These are phyloP conservation scores for Meredithiella fracta DNA, from an alignment of 2,329 filamentous ascomycete species.

Conservation along the genomic window DNA sequence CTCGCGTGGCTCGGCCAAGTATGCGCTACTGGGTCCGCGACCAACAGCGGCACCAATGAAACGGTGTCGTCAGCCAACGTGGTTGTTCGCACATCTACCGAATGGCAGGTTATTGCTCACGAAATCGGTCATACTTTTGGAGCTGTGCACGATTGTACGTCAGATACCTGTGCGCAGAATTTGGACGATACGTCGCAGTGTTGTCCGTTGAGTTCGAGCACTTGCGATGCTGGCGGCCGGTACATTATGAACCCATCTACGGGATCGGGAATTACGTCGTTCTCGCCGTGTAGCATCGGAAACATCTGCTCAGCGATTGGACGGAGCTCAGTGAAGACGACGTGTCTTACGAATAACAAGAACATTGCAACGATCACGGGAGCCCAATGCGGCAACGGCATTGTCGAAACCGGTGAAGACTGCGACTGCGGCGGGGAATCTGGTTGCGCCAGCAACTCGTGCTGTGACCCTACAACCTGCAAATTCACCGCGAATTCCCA, in stretches of 20 bases:
- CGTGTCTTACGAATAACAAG: constrained; percentile 72
- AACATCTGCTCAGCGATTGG: constrained; percentile 83
- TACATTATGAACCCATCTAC: constrained; percentile 98
- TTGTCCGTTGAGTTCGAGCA: constrained; percentile 53
- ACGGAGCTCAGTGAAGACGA: constrained; percentile 56
- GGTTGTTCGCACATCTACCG: constrained; percentile 63
- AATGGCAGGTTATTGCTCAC: constrained; percentile 94
- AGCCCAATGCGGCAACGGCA: constrained; percentile 86
- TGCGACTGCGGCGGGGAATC: constrained; percentile 78
- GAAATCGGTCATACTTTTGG: constrained; percentile 91
- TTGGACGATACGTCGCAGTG: constrained; percentile 42
- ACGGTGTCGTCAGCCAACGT: constrained; percentile 78
- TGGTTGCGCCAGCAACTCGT: constrained; percentile 57
- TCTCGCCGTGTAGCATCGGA: constrained; percentile 78
- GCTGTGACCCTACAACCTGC: constrained; percentile 78
- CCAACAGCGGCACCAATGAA: constrained; percentile 40
- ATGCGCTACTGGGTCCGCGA: constrained; percentile 46
- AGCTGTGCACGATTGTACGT: constrained; percentile 81
- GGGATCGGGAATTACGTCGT: constrained; percentile 50
- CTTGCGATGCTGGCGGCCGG: constrained; percentile 58
- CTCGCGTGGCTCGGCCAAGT: constrained; percentile 86
- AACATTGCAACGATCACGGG: constrained; percentile 67
- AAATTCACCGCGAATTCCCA: constrained; percentile 59
- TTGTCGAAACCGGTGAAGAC: constrained; percentile 84
- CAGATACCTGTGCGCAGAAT: constrained; percentile 46